Base-by-base conservation (phyloP, 306 rosid species). In the Corylus heterophylla region DNA sequence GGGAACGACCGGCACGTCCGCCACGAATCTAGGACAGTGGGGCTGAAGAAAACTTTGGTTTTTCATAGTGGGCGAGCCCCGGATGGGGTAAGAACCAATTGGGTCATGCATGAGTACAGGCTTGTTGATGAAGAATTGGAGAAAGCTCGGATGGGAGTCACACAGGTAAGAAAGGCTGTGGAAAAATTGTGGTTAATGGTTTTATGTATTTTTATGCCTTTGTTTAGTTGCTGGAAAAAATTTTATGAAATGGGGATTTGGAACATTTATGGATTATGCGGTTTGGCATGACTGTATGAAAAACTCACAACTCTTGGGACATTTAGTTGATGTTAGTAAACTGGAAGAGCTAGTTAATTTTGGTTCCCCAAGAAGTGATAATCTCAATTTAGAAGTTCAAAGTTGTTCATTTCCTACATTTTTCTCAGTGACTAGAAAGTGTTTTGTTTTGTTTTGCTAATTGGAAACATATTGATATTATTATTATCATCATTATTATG, bases 51-150 rank as follows among this genome's bases (percentile, higher is more conserved):
- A 77, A 96, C 99, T 1, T 75, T 96, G 91, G 99, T 96, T 70
- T 96, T 96, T 75, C 99, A 96, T 58, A 93, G 96, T 75, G 99
- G 99, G 18, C 82, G 99, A 55, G 99, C 99, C 42, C 99, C 99
- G 0, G 98, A 87, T 83, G 99, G 99, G 1, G 81, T 87, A 85
- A 84, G 99, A 76, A 96, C 99, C n/a, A 93, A 96, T 52, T 96
- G 99, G 99, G 99, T 96, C 11, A 96, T 96, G 99, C 99, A 96
- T 79, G 99, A 96, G 81, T 96, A 96, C 85, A 89, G 99, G 81
- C 97, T 96, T 78, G 90, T 85, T 42, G 99, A 96, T 0, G 92
- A 92, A 72, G 96, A 89, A 50, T 70, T 90, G 66, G 96, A 90
- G 84, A 91, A 78, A 81, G 89, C 87, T 68, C 88, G 89, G 64